Base-by-base conservation (phyloP, 768 basidiomycete genomes). In the Inosperma sp. region DNA sequence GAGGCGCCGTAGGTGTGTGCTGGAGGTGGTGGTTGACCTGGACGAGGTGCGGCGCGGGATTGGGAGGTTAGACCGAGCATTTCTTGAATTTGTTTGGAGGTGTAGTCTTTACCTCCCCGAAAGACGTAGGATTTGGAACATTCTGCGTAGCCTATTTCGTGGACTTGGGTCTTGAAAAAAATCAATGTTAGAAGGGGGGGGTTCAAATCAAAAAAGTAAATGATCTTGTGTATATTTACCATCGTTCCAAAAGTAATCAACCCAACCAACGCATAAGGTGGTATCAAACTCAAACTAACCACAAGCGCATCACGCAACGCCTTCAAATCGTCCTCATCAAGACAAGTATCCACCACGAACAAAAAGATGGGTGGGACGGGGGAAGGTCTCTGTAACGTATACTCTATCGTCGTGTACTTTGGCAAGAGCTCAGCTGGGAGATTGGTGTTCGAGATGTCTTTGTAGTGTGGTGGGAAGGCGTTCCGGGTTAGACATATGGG, bases 351-450 rank as follows among this genome's bases (percentile, higher is more conserved):
- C 41, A 99, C 85, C 47, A 97, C 93, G 65, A 93, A 96, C 36
- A 99, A 78, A 78, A 99, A 98, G 68, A 98, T 81, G 45, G 96
- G 95, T 4, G 95, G 94, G 37, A 95, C 86, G 61, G 86, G 91
- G 10, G 85, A 91, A 1, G 91, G 86, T 54, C 95, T 83, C 21
- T 87, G 78, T 40, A 98, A 86, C n/a, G 95, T 98, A 74, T 99
- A 99, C 72, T 99, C 96, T 70, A 99, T 96, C 7, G 96, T 99
- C 26, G 96, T 98, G 77, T 97, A 98, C 71, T 96, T 94, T 63
- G 95, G 93, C 31, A 98, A 71, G 25, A 99, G 80, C 67, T 99
- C 96, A 12, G 93, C 88, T 43, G 96, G 96, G 16, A 98, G 80
- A 70, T 98, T 98, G 57, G 89, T 94, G 70, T 87, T 88, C 40